phyloP scores from a whole-genome alignment of 495 filamentous ascomycete genomes.

The Penicillium simplicissimum region DNA sequence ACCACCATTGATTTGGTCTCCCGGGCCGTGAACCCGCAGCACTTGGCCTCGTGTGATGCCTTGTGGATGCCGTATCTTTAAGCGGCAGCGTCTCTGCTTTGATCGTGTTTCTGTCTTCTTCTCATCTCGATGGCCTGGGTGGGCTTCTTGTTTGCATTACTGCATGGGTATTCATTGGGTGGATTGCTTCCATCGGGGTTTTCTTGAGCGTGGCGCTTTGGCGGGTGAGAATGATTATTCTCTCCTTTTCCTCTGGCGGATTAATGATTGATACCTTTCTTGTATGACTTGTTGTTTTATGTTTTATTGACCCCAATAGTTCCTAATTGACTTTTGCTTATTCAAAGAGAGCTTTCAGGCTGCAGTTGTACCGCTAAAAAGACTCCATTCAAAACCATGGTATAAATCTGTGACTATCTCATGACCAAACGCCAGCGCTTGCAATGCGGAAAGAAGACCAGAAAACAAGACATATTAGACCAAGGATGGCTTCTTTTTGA shows the following conservation, averaged over 20 bases:
- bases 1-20: conserved; percentile 91
- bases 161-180: conserved; percentile 24
- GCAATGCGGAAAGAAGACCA: conserved; percentile 5
- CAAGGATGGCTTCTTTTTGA: conserved; percentile 80
- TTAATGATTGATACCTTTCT: conserved; percentile 30
- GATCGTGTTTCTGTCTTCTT: conserved; percentile 8
- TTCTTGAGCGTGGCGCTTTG: conserved; percentile 42
- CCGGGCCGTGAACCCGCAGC: conserved; percentile 81
- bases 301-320: conserved; percentile 12
- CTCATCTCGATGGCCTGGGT: conserved; percentile 7
- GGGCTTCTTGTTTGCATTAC: conserved; percentile 20
- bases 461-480: conserved; percentile 30
- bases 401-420: background rate
- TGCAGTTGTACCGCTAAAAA: background rate
- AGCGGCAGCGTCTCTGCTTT: conserved; percentile 22
- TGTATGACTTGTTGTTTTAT: conserved; percentile 24
- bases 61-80: conserved; percentile 98
- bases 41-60: conserved; percentile 80
- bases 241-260: conserved; percentile 11
- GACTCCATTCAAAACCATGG: background rate
- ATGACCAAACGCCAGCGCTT: conserved; percentile 20
- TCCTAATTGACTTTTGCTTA: conserved; percentile 15
- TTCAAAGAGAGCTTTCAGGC: background rate
- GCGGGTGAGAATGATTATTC: conserved; percentile 6
- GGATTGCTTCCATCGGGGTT: conserved; percentile 19